Base-by-base conservation (phyloP, 75 land plant species). In the Gnetum montanum region DNA sequence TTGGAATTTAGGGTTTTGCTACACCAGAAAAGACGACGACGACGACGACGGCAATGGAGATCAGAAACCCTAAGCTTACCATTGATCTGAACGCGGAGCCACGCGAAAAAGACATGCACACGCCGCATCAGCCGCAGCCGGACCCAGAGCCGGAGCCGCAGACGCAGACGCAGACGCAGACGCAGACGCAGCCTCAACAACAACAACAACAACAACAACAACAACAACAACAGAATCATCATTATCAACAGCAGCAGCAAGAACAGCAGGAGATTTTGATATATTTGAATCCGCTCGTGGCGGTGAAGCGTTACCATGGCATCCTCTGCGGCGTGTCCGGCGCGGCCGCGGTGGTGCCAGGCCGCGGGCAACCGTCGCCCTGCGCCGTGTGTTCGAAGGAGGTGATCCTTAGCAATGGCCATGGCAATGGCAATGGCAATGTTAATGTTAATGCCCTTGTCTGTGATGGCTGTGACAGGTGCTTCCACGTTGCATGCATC, bases 401-500 rank as follows among this genome's bases (percentile, higher is more conserved):
- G 35, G 20, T 52, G 18, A n/a, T n/a, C n/a, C n/a, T n/a, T n/a
- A n/a, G n/a, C n/a, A n/a, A n/a, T n/a, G n/a, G n/a, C n/a, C 13
- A 41, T 41, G 43, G 43, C 16, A 41, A 40, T 40, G n/a, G 13
- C 43, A 29, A 59, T 73, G 10, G 85, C 68, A 68, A 47, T 34
- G 45, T 33, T 60, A 25, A 69, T 69, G 6, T 27, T 22, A 7
- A 69, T 77, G 12, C 63, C 35, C 30, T 84, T 49, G 73, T 83
- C 18, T 90, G 96, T 53, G 96, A 86, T 69, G 86, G 61, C 0
- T 90, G 96, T 68, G 96, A 83, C 69, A 64, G 73, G 3, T 70
- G 87, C 7, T 90, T 74, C 54, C 96, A 90, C 35, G 16, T 86
- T 11, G 59, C 26, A 6, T 90, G 96, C 63, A 28, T 70, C 54